phyloP scores from a whole-genome alignment of 495 filamentous ascomycete species.

The Daldinia grandis region DNA sequence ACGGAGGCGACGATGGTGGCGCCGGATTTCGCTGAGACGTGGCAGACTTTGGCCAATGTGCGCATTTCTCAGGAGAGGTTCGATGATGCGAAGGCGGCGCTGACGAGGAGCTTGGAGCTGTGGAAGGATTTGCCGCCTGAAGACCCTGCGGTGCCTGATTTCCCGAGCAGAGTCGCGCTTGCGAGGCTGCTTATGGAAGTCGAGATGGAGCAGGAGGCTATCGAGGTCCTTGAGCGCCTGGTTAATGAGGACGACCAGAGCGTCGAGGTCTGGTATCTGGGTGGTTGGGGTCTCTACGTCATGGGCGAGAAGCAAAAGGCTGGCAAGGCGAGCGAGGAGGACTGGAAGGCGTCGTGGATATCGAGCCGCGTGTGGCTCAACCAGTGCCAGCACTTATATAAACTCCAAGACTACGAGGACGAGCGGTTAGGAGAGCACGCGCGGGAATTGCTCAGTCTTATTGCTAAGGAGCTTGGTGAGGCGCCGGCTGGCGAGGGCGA shows the following conservation, averaged over 20 bases:
- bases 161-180: slow-evolving; percentile 82
- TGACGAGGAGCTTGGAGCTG: slow-evolving; percentile 75
- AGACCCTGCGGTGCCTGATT: slow-evolving; percentile 74
- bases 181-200: slow-evolving; percentile 89
- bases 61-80: slow-evolving; percentile 83
- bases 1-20: slow-evolving; percentile 84
- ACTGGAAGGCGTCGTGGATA: slow-evolving; percentile 59
- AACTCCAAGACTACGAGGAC: slow-evolving; percentile 74
- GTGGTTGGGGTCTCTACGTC: slow-evolving; percentile 88
- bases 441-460: slow-evolving; percentile 63
- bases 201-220: slow-evolving; percentile 80
- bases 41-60: slow-evolving; percentile 93
- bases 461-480: slow-evolving; percentile 66
- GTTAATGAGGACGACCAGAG: slow-evolving; percentile 89
- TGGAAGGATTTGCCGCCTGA: slow-evolving; percentile 82
- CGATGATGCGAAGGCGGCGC: slow-evolving; percentile 80
- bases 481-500: slow-evolving; percentile 56
- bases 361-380: slow-evolving; percentile 69
- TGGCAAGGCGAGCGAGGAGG: slow-evolving; percentile 47
- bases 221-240: slow-evolving; percentile 84
- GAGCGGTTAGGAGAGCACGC: slow-evolving; percentile 73
- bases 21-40: slow-evolving; percentile 78
- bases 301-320: slow-evolving; percentile 73
- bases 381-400: slow-evolving; percentile 67
- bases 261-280: slow-evolving; percentile 96